Evolutionary conservation across 495 filamentous ascomycete species (phyloP).

Genomic region (Aspergillus funiculosus): DNA sequence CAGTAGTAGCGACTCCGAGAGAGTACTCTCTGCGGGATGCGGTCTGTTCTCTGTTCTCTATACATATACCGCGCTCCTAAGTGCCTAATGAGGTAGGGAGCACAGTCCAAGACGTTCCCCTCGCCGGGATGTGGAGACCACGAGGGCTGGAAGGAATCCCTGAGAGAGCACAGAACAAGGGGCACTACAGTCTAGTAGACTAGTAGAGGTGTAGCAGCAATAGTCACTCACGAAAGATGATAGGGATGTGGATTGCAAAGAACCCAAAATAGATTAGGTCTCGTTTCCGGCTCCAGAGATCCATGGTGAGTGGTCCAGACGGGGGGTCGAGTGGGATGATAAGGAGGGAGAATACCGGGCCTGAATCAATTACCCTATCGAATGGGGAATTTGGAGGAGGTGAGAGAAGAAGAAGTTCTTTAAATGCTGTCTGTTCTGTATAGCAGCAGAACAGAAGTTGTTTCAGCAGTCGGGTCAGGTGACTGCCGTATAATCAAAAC

Average conservation of each 20-base stretch:
- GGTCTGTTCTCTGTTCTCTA: not conserved
- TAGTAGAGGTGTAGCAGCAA: constrained; percentile 10
- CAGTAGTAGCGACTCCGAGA: constrained; percentile 7
- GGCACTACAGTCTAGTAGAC: too few species aligned
- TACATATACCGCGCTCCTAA: too few species aligned
- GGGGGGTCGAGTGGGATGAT: not conserved
- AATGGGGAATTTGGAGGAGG: not conserved
- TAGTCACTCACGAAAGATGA: constrained; percentile 66
- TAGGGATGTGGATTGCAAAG: constrained; percentile 61
- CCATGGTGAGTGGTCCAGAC: constrained; percentile 6
- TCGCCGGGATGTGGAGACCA: constrained; percentile 4
- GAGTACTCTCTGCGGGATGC: not conserved
- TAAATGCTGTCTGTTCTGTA: too few species aligned
- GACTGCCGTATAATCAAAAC: too few species aligned
- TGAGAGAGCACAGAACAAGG: constrained; percentile 2
- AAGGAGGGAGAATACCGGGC: too few species aligned
- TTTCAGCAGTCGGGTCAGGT: too few species aligned
- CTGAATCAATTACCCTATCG: too few species aligned
- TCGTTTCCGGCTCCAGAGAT: constrained; percentile 40
- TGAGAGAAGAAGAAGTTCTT: not conserved
- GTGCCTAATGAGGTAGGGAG: not conserved
- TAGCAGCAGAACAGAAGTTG: too few species aligned
- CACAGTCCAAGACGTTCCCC: too few species aligned
- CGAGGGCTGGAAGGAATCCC: not conserved
- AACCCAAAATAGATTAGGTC: constrained; percentile 63